Evolutionary conservation across 2,329 filamentous ascomycete species (phyloP).

Genomic region (Colletotrichum godetiae): DNA sequence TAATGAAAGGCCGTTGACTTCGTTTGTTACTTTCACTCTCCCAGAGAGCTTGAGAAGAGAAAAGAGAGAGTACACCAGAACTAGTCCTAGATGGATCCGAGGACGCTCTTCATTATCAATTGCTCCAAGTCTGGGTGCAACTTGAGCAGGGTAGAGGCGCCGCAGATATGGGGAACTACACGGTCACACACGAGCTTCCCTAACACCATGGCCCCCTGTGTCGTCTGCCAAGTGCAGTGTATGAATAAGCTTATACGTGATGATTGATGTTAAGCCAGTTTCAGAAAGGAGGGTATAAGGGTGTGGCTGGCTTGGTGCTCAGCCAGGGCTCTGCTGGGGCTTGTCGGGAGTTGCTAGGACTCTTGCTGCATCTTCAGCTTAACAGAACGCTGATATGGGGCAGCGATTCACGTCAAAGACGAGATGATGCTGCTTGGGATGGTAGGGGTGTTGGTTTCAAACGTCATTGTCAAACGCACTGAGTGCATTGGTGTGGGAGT

Average conservation of each 20-base stretch:
- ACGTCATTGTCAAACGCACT: constrained; percentile 36
- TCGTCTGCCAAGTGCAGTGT: constrained; percentile 26
- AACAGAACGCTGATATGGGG: constrained; percentile 25
- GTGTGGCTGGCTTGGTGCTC: constrained; percentile 14
- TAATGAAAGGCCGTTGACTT: constrained; percentile 21
- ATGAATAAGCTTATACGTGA: constrained; percentile 35
- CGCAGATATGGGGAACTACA: constrained; percentile 24
- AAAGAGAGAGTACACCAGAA: constrained; percentile 3
- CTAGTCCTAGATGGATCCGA: constrained; percentile 9
- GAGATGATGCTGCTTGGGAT: constrained; percentile 27
- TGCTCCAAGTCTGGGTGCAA: constrained; percentile 22
- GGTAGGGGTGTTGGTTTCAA: constrained; percentile 34
- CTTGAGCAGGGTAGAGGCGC: constrained; percentile 22
- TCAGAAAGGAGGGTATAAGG: constrained; percentile 29
- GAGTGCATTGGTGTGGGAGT: constrained; percentile 34
- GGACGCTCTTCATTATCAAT: constrained; percentile 30
- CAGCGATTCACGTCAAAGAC: constrained; percentile 25
- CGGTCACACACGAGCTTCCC: constrained; percentile 1
- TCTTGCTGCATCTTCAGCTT: constrained; percentile 14
- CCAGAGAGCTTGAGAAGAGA: constrained; percentile 34
- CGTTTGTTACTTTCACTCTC: constrained; percentile 30
- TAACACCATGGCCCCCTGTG: constrained; percentile 28
- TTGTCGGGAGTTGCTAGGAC: constrained; percentile 1
- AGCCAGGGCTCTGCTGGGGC: constrained; percentile 15
- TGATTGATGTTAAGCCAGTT: constrained; percentile 31